Base-by-base conservation (phyloP, 495 filamentous ascomycete genomes). In the Penicillium angulare region DNA sequence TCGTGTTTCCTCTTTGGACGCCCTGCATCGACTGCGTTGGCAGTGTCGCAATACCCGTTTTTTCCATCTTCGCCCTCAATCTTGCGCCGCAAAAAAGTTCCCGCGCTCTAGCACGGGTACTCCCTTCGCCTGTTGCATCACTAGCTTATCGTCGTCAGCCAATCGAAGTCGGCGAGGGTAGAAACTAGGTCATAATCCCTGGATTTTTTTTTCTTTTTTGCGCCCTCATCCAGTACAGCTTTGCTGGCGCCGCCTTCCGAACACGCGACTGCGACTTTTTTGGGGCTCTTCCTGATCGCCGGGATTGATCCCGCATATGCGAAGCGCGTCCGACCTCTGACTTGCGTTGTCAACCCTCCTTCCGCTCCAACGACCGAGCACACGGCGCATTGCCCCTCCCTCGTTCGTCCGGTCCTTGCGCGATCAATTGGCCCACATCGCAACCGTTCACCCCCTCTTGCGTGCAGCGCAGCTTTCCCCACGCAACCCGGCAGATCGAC, bases 21-120 rank as follows among this genome's bases (percentile, higher is more conserved):
- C 51, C 61, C 62, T 74, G 71, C 71, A 71, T 70, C 58, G 45
- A 65, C 64, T 74, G 68, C 60, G 68, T 56, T 71, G 69, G 66
- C 71, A 68, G 64, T 60, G 59, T 63, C 62, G 62, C 66, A 66
- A 67, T 57, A 46, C 33, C 49, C 55, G 41, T 53, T 58, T 60
- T 50, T 23, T n/a, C 38, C 33, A 39, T 49, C 53, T 53, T 48
- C 40, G 46, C 48, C 51, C 26, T 46, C 43, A 49, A 26, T 38
- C 45, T 53, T 60, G 57, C 55, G 61, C 56, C 62, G 49, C 42
- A 59, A 61, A 59, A 56, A 53, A 47, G 26, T 55, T 54, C 59
- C 47, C 57, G 64, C 4, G 55, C 66, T 56, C 52, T 59, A 54
- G 45, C 44, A 57, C 58, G 62, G 62, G 56, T 63, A 58, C 43